Evolutionary conservation across 2,329 filamentous ascomycete genomes (phyloP).

Genomic region (Aureobasidium namibiae): DNA sequence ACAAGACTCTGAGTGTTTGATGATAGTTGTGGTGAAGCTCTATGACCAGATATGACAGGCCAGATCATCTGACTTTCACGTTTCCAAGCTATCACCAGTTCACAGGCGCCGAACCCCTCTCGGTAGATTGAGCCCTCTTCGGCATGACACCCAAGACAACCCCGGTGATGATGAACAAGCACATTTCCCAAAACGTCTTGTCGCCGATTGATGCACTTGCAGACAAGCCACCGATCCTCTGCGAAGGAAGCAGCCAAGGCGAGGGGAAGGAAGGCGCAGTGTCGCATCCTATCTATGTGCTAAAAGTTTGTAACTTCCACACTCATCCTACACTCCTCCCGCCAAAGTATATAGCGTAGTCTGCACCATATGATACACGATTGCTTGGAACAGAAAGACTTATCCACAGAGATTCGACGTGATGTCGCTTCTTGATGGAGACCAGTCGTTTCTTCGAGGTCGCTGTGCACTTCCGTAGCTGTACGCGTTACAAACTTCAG

Average conservation of each 20-base stretch:
- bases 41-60: background rate
- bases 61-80: constrained; percentile 1
- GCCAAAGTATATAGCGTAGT: too few relatives aligned
- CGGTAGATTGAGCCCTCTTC: constrained; percentile 1
- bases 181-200: background rate
- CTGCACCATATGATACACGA: too few relatives aligned
- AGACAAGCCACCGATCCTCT: background rate
- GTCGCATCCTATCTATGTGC: too few relatives aligned
- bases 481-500: too few relatives aligned
- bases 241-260: background rate
- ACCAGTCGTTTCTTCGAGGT: too few relatives aligned
- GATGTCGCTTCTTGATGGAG: too few relatives aligned
- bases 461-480: too few relatives aligned
- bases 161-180: background rate
- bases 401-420: too few relatives aligned
- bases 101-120: background rate
- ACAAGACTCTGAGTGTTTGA: background rate
- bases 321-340: too few relatives aligned
- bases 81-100: background rate
- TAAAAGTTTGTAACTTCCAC: too few relatives aligned
- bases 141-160: background rate
- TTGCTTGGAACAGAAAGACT: too few relatives aligned
- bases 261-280: background rate
- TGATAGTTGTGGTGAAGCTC: background rate
- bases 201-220: background rate